These are phyloP conservation scores for Pseudogymnoascus sp. DNA, from an alignment of 2,329 filamentous ascomycete species.

Conservation along the genomic window DNA sequence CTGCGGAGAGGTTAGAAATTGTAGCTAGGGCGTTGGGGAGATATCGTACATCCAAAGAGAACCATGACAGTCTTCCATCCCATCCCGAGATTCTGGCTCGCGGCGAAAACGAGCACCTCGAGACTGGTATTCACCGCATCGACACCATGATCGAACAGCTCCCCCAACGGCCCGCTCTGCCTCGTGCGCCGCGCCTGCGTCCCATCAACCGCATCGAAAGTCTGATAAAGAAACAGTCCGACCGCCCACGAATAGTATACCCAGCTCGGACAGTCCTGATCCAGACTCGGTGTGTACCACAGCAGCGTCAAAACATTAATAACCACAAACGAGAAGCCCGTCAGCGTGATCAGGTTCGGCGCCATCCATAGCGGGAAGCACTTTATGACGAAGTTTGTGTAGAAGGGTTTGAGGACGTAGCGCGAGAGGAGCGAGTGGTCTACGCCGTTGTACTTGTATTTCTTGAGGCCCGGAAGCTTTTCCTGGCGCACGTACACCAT, in stretches of 20 bases:
- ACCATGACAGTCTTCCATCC: constrained; percentile 79
- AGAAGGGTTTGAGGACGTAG: constrained; percentile 96
- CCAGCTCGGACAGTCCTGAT: constrained; percentile 89
- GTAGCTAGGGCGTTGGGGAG: neutral
- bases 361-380: constrained; percentile 96
- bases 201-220: constrained; percentile 94
- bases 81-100: constrained; percentile 86
- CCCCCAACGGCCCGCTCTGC: constrained; percentile 87
- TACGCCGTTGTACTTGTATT: constrained; percentile 92
- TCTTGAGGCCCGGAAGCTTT: constrained; percentile 75
- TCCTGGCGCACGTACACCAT: constrained; percentile 97
- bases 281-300: constrained; percentile 91
- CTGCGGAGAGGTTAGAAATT: constrained; percentile 33
- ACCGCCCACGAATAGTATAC: constrained; percentile 89
- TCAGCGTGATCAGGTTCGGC: constrained; percentile 77
- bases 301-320: constrained; percentile 83
- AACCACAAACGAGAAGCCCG: constrained; percentile 83
- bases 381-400: constrained; percentile 87
- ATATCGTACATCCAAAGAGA: constrained; percentile 65
- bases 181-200: constrained; percentile 85
- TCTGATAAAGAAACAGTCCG: constrained; percentile 93
- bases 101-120: constrained; percentile 85
- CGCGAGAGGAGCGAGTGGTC: constrained; percentile 84
- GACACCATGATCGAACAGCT: constrained; percentile 95
- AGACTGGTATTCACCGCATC: constrained; percentile 95